Conservation (phyloP, 192 early-diverging fungal genomes). For the Backusella macrospora region DNA sequence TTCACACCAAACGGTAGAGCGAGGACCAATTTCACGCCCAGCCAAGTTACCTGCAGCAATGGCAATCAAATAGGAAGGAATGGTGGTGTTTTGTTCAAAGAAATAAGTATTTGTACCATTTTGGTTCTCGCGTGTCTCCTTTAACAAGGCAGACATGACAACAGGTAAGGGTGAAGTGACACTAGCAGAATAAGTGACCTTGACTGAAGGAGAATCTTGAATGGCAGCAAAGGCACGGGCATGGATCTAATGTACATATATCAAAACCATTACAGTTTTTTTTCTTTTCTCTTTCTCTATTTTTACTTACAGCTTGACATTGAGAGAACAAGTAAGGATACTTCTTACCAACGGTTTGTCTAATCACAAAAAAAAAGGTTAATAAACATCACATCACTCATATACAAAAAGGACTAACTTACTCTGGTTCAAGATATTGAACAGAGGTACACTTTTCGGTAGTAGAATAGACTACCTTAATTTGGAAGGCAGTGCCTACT, state of each 20-base stretch:
- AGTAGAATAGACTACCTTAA: constrained; percentile 79
- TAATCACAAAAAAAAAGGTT: constrained; percentile 29
- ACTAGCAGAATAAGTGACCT: constrained; percentile 85
- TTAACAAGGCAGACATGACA: constrained; percentile 88
- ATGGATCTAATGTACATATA: constrained; percentile 65
- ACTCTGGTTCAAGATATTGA: constrained; percentile 75
- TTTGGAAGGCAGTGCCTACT: constrained; percentile 46
- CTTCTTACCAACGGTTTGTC: constrained; percentile 93
- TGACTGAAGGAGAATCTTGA: constrained; percentile 85
- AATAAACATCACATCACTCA: not conserved
- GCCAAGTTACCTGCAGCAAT: constrained; percentile 91
- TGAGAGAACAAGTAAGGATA: constrained; percentile 97
- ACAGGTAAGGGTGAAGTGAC: constrained; percentile 82
- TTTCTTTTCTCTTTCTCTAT: not conserved
- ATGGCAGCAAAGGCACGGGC: constrained; percentile 90
- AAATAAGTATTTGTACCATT: constrained; percentile 63
- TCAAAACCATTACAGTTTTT: not conserved
- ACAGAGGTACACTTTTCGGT: constrained; percentile 81
- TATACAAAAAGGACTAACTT: not conserved
- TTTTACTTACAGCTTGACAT: constrained; percentile 73
- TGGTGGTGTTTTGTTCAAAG: constrained; percentile 85
- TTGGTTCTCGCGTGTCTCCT: constrained; percentile 57
- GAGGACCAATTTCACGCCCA: constrained; percentile 81
- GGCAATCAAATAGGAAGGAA: constrained; percentile 95
- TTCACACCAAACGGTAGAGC: constrained; percentile 96